Conservation (phyloP, 257 asterid genomes). For the Verbena officinalis region DNA sequence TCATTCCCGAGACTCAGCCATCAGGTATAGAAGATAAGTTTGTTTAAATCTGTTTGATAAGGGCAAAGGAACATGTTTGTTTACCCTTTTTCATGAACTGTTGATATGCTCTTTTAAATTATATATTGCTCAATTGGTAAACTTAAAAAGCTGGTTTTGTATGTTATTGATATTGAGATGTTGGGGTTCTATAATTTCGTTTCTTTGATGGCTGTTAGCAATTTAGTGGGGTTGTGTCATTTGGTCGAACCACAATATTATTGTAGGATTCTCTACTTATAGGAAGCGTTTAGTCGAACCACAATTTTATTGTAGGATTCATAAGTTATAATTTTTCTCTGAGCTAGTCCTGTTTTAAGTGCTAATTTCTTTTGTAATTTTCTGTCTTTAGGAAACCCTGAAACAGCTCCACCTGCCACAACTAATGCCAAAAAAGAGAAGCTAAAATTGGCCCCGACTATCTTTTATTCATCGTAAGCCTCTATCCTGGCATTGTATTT, state of each 20-base stretch:
- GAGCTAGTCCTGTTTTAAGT: background rate
- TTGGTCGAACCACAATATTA: background rate
- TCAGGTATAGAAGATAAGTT: constrained; percentile 43
- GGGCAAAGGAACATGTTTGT: background rate
- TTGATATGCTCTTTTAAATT: background rate
- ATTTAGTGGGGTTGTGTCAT: background rate
- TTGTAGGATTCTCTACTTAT: background rate
- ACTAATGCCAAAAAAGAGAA: constrained; percentile 53
- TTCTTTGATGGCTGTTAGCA: background rate
- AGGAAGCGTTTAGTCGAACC: background rate
- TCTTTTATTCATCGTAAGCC: constrained; percentile 86
- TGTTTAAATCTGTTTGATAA: constrained; percentile 5
- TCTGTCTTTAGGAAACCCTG: constrained; percentile 50
- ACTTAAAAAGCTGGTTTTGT: background rate
- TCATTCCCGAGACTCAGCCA: constrained; percentile 87
- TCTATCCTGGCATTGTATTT: constrained; percentile 11
- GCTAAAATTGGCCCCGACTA: constrained; percentile 55
- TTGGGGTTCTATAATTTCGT: background rate
- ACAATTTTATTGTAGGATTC: no score
- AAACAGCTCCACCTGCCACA: constrained; percentile 40
- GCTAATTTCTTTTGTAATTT: constrained; percentile 10
- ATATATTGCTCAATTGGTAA: background rate
- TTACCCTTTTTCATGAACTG: background rate
- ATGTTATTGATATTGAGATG: constrained; percentile 1
- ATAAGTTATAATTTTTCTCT: background rate